Conservation (phyloP, 2,329 filamentous ascomycete species). For the Aurifilum marmelostoma region DNA sequence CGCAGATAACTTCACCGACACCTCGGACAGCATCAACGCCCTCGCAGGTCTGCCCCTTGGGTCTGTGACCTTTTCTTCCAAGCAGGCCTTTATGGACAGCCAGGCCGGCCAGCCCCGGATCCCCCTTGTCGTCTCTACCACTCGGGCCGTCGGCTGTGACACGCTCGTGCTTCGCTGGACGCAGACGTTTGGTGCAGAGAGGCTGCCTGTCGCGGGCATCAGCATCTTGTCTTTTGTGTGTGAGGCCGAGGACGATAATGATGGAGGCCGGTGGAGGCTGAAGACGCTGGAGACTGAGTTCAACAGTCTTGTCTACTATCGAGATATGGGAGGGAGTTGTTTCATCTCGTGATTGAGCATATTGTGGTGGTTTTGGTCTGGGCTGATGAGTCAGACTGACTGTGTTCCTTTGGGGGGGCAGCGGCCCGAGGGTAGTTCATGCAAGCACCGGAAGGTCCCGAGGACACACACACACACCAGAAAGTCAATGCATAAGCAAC, state of each 20-base stretch:
- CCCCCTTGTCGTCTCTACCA: constrained; percentile 35
- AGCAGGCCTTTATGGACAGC: constrained; percentile 38
- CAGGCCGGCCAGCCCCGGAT: constrained; percentile 34
- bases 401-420: too few species aligned
- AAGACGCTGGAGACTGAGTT: constrained; percentile 40
- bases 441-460: not conserved
- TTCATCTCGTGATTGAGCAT: not conserved
- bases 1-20: constrained; percentile 37
- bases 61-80: constrained; percentile 38
- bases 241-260: constrained; percentile 15
- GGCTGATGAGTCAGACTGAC: not conserved
- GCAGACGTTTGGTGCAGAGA: constrained; percentile 34
- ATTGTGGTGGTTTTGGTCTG: not conserved
- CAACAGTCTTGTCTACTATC: constrained; percentile 37
- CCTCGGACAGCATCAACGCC: constrained; percentile 40
- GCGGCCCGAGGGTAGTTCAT: not conserved
- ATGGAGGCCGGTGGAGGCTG: constrained; percentile 36
- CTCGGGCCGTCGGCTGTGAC: constrained; percentile 36
- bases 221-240: constrained; percentile 35
- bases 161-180: constrained; percentile 40
- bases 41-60: constrained; percentile 37
- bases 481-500: not conserved
- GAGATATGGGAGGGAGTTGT: constrained; percentile 34
- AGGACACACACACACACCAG: not conserved
- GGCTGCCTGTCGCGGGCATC: constrained; percentile 37